Evolutionary conservation across 1,284 basidiomycete species (phyloP).

Genomic region (Cryptococcus amylolentus): DNA sequence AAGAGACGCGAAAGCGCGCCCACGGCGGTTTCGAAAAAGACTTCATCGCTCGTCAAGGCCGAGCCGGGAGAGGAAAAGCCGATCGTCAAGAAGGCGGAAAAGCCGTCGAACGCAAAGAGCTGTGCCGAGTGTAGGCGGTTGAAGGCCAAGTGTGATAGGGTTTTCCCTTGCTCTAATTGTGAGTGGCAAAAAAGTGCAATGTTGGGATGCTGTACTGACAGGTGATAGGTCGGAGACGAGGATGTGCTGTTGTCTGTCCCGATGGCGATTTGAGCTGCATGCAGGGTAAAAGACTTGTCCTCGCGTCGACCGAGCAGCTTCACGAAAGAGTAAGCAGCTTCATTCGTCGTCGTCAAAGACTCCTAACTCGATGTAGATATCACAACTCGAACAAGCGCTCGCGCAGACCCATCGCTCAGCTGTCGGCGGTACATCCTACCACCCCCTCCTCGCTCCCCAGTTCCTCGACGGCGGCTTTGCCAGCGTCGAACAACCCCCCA

Average conservation of each 20-base stretch:
- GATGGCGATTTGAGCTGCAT: slow-evolving; percentile 47
- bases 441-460: slow-evolving; percentile 39
- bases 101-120: slow-evolving; percentile 20
- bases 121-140: slow-evolving; percentile 43
- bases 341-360: neutral
- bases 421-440: slow-evolving; percentile 3
- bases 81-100: slow-evolving; percentile 14
- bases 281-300: slow-evolving; percentile 45
- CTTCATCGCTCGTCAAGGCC: neutral
- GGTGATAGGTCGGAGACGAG: slow-evolving; percentile 33
- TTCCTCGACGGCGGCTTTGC: slow-evolving; percentile 42
- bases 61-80: slow-evolving; percentile 4
- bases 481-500: neutral
- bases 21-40: neutral
- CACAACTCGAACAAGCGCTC: slow-evolving; percentile 42
- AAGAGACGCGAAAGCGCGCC: slow-evolving; percentile 14
- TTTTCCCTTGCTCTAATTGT: slow-evolving; percentile 47
- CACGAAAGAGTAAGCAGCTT: slow-evolving; percentile 35
- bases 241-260: slow-evolving; percentile 44
- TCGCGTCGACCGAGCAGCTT: slow-evolving; percentile 44
- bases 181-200: slow-evolving; percentile 6
- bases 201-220: neutral
- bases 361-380: slow-evolving; percentile 18
- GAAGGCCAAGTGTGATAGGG: slow-evolving; percentile 45
- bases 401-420: slow-evolving; percentile 28